Base-by-base conservation (phyloP, 345 rosid genomes). In the Lepidium didymum region DNA sequence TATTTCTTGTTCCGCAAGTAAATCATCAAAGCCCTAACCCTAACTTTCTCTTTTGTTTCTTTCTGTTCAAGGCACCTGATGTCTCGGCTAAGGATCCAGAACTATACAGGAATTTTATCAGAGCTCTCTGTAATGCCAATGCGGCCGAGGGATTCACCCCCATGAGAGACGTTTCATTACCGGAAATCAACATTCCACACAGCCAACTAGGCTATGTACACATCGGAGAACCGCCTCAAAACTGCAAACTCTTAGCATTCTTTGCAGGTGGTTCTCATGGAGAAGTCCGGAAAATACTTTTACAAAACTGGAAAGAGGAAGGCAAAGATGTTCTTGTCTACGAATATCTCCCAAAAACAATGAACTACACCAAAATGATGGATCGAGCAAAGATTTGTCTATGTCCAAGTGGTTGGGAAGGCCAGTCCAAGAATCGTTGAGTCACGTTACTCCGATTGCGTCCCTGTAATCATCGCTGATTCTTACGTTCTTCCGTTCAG, bases 51-150 rank as follows among this genome's bases (percentile, higher is more conserved):
- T 40, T 8, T 23, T 65, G 27, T 35, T 54, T 0, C 51, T 60
- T 75, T 43, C 49, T 37, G 5, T 34, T 65, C 38, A 71, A 87
- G 96, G 94, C 88, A 27, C 96, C 92, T 0, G 83, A 86, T 31
- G 78, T 87, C 2, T 83, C 96, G 7, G 16, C 47, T 11, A 56
- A 16, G 21, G 61, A 83, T 43, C 89, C 84, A 33, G 73, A 76
- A 44, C 49, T 84, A 19, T 87, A 75, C 84, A 81, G 70, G 67
- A 70, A 81, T 57, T 84, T 87, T 47, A 75, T 86, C 1, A 80
- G 94, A 56, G 97, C 78, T 15, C 83, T 89, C 1, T 89, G 96
- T 77, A 91, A 89, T 67, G 97, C 97, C 66, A 91, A 91, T 51
- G 65, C 81, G 4, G 78, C 92, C 0, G 96, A 89, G 66, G 87